Evolutionary conservation across 1,284 basidiomycete species (phyloP), one percentile per base, ranked within the genome.

Genomic region (Singerocomus rubriflavus): DNA sequence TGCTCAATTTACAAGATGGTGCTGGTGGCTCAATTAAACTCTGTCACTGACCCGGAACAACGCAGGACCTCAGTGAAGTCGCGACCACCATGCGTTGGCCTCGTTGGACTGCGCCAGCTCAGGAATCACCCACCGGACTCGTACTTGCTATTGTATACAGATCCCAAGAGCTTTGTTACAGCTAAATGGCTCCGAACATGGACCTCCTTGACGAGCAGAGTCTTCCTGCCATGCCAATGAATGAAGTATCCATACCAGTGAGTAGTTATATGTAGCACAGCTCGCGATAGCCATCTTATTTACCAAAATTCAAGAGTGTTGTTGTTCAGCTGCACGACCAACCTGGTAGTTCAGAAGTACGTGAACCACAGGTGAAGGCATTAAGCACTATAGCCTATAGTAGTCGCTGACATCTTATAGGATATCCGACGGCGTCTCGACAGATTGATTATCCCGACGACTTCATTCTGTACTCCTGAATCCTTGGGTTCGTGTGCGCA

Each of bases 381-480:
- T 50, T 12, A 6, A 21, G 31, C 12, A 29, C 25, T 41, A 34
- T 40, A 13, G 14, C 14, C 34, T 16, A 5, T 26, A 21, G 21
- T 37, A 10, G 5, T 46, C 27, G 27, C 38, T 55, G 35, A 64
- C 35, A 11, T 10, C 31, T 25, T 7, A 27, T 44, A 62, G 60
- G 50, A 51, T 45, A 21, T 31, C 33, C 61, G 34, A 45, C 48
- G 12, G 21, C n/a, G 32, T 17, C 50, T 48, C 14, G 21, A 29
- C 31, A 62, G 46, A 32, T 21, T 62, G 40, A 34, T 29, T 34
- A 64, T 64, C 53, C 55, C 50, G 1, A 4, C 12, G 12, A 30
- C 51, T 40, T 39, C 38, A 30, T n/a, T 42, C 35, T 17, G 31
- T 44, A 16, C n/a, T 12, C 34, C 44, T 10, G 48, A 37, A 39